Evolutionary conservation across 2,329 filamentous ascomycete genomes (phyloP).

Genomic region (Clonostachys rosea): DNA sequence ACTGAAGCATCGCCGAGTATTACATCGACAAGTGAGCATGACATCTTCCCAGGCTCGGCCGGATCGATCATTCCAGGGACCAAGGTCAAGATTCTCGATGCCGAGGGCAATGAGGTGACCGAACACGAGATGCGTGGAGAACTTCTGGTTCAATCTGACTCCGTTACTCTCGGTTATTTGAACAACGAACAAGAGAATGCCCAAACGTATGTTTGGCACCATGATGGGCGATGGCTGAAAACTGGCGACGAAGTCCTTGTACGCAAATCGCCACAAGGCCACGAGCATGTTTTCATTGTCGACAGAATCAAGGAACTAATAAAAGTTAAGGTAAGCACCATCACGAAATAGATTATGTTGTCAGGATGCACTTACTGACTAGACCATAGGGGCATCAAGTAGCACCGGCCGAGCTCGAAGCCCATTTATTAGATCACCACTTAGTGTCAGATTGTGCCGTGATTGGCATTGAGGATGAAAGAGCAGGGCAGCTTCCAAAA

Average conservation of each 20-base stretch:
- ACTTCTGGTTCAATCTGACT: conserved; percentile 68
- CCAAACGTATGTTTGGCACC: conserved; percentile 63
- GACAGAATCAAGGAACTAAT: conserved; percentile 67
- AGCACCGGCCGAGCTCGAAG: conserved; percentile 72
- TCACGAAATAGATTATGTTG: background rate
- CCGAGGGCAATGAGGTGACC: conserved; percentile 62
- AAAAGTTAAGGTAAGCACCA: conserved; percentile 59
- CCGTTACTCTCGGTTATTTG: conserved; percentile 73
- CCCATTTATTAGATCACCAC: conserved; percentile 64
- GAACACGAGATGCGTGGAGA: conserved; percentile 69
- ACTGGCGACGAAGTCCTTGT: conserved; percentile 79
- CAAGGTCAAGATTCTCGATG: conserved; percentile 60
- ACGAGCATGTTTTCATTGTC: conserved; percentile 77
- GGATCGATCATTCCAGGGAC: conserved; percentile 64
- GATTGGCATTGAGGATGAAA: conserved; percentile 56
- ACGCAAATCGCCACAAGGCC: conserved; percentile 51
- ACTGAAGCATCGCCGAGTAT: conserved; percentile 76
- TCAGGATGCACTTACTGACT: background rate
- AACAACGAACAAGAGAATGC: conserved; percentile 75
- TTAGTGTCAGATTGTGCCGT: conserved; percentile 68
- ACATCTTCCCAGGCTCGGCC: conserved; percentile 67
- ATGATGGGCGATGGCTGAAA: conserved; percentile 66
- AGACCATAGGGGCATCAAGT: conserved; percentile 61
- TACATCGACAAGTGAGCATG: conserved; percentile 50
- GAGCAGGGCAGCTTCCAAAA: conserved; percentile 54